Evolutionary conservation across 345 rosid genomes (phyloP), one percentile per base, ranked within the genome.

Genomic region (Acer saccharum): DNA sequence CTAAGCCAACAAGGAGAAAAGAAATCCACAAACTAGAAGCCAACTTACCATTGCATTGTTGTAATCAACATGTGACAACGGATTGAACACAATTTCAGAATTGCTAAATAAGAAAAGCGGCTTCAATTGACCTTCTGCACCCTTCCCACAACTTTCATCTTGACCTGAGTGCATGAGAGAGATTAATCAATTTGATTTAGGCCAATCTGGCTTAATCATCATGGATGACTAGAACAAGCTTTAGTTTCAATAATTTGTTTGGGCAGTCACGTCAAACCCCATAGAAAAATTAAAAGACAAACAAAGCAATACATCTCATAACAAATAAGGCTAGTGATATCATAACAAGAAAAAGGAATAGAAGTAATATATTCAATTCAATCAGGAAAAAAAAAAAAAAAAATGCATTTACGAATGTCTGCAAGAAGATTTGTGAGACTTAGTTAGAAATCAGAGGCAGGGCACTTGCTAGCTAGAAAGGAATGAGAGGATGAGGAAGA

Each of bases 61-160:
- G 48, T 63, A 77, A 76, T 83, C 84, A 74, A 69, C 54, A 29
- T 76, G 81, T 5, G 85, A 58, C 44, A 84, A 58, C 39, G 63
- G 71, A 64, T 75, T 73, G 41, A 73, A 71, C 44, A 78, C 79
- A 21, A 68, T 54, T 65, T 85, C 83, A 12, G 87, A 63, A 72
- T 79, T 64, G 62, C 75, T 68, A 23, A 77, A 75, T 71, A 82
- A 23, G 65, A 83, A 80, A 64, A 80, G 58, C 18, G 88, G 84
- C 66, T 74, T 85, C 77, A 74, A 80, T 76, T 79, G 83, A n/a
- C 81, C 88, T 67, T 72, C 84, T 39, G 13, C 57, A 20, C 82
- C 80, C 78, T 76, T 80, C 68, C 81, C 75, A 13, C 78, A 74
- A 75, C 76, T 72, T 77, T 77, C 88, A 85, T 82, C 86, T 64